These are phyloP conservation scores for Volvox africanus DNA, from an alignment of 139 green algal genomes.

Conservation along the genomic window DNA sequence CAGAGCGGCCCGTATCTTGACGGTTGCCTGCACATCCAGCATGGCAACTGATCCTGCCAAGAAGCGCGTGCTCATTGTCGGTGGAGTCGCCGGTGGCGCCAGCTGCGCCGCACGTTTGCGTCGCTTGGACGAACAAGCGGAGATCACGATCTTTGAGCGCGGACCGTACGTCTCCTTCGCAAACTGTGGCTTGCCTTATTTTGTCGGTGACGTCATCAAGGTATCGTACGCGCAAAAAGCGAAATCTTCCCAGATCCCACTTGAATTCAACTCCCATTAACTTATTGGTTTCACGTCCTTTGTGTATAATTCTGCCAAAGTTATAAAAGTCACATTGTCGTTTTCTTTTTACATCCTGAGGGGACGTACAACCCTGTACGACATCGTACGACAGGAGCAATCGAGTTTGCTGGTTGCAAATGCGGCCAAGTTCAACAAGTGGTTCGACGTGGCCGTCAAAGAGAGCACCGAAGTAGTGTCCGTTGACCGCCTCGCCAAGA, in stretches of 20 bases:
- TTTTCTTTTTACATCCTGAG: neutral
- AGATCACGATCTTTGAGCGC: constrained; percentile 70
- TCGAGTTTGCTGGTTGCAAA: constrained; percentile 62
- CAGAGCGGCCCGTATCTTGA: neutral
- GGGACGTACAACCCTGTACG: no score
- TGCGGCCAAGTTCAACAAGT: constrained; percentile 63
- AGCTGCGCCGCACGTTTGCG: constrained; percentile 55
- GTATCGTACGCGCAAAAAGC: neutral
- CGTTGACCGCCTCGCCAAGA: constrained; percentile 51
- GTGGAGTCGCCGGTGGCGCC: constrained; percentile 65
- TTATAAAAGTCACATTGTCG: neutral
- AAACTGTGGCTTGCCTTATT: constrained; percentile 74
- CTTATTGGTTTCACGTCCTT: no score
- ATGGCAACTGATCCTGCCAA: neutral
- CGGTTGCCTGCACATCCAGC: neutral
- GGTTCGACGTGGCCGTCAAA: constrained; percentile 66
- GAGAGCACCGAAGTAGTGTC: constrained; percentile 61
- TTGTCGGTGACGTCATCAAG: constrained; percentile 62
- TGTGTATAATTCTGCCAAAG: no score
- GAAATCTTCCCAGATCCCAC: no score
- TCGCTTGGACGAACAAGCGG: constrained; percentile 26
- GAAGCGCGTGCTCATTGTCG: constrained; percentile 59
- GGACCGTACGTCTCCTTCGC: constrained; percentile 70
- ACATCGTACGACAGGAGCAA: constrained; percentile 53
- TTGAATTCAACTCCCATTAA: no score